These are phyloP conservation scores for Ogataea polymorpha DNA, from an alignment of 805 yeast genomes.

Conservation along the genomic window DNA sequence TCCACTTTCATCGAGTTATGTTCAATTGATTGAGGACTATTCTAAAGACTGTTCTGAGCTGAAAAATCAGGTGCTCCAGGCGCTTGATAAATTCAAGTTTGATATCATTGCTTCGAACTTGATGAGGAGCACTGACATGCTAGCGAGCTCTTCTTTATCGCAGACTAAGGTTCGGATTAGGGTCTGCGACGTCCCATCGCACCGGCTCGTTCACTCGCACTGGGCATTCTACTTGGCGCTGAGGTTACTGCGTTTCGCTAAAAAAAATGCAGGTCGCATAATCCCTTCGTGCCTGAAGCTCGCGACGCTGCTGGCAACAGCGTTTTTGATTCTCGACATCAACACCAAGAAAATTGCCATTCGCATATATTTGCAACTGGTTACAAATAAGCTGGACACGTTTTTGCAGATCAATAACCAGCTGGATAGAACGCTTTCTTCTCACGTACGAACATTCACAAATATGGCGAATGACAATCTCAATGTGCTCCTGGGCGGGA, in stretches of 20 bases:
- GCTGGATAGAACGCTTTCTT: slow-evolving; percentile 16
- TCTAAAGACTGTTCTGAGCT: not conserved
- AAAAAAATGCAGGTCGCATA: slow-evolving; percentile 2
- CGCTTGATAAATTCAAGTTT: slow-evolving; percentile 27
- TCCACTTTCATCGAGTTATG: not conserved
- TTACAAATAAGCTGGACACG: slow-evolving; percentile 16
- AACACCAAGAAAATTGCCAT: slow-evolving; percentile 19
- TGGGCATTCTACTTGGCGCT: slow-evolving; percentile 17
- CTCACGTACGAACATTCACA: slow-evolving; percentile 10
- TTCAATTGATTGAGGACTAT: slow-evolving; percentile 9
- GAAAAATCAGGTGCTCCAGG: slow-evolving; percentile 1
- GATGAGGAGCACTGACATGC: slow-evolving; percentile 14
- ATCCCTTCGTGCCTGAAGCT: slow-evolving; percentile 7
- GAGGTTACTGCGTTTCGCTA: slow-evolving; percentile 18
- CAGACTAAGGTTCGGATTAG: slow-evolving; percentile 2
- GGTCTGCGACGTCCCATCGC: slow-evolving; percentile 17
- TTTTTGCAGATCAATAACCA: slow-evolving; percentile 13
- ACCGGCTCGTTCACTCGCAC: slow-evolving; percentile 20
- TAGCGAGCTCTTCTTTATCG: not conserved
- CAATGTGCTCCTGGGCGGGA: slow-evolving; percentile 5
- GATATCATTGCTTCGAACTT: slow-evolving; percentile 25
- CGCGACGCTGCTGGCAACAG: slow-evolving; percentile 12
- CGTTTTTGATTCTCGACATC: slow-evolving; percentile 16
- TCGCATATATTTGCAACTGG: slow-evolving; percentile 17
- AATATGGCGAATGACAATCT: slow-evolving; percentile 11